Percentiles rank a stretch among this genome's conserved stretches.
Conservation (phyloP, 1,284 basidiomycete species). For the Ceratobasidium sp. region DNA sequence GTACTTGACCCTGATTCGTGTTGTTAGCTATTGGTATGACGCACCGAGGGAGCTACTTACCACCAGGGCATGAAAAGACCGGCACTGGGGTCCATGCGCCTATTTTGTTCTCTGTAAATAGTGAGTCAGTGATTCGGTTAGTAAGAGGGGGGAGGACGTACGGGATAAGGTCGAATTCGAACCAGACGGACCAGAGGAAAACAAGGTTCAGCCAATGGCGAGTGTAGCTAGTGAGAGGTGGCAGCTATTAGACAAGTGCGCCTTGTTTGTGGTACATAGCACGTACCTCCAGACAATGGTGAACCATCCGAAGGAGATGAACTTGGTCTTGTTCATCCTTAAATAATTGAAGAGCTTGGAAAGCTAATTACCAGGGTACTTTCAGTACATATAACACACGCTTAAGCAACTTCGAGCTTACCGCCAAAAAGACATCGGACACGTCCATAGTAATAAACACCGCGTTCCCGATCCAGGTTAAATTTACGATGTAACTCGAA, state of each 20-base stretch:
- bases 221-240: constrained; percentile 77
- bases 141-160: constrained; percentile 61
- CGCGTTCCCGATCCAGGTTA: constrained; percentile 87
- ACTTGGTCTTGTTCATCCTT: constrained; percentile 73
- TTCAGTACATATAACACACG: not conserved
- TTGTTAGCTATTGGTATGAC: too few species aligned
- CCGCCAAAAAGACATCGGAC: constrained; percentile 90
- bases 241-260: constrained; percentile 31
- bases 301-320: constrained; percentile 76
- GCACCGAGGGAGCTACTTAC: constrained; percentile 50
- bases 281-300: constrained; percentile 86
- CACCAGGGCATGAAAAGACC: constrained; percentile 82
- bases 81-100: constrained; percentile 68
- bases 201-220: constrained; percentile 92
- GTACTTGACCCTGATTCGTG: constrained; percentile 71
- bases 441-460: constrained; percentile 98
- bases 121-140: not conserved
- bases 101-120: constrained; percentile 63
- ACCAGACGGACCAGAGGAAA: constrained; percentile 91
- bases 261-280: not conserved
- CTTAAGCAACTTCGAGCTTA: constrained; percentile 59
- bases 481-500: constrained; percentile 88
- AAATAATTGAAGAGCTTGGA: constrained; percentile 92
- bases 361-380: constrained; percentile 63
- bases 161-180: constrained; percentile 85